phyloP scores from a whole-genome alignment of 2,329 filamentous ascomycete genomes.

The Ophiostoma ulmi region DNA sequence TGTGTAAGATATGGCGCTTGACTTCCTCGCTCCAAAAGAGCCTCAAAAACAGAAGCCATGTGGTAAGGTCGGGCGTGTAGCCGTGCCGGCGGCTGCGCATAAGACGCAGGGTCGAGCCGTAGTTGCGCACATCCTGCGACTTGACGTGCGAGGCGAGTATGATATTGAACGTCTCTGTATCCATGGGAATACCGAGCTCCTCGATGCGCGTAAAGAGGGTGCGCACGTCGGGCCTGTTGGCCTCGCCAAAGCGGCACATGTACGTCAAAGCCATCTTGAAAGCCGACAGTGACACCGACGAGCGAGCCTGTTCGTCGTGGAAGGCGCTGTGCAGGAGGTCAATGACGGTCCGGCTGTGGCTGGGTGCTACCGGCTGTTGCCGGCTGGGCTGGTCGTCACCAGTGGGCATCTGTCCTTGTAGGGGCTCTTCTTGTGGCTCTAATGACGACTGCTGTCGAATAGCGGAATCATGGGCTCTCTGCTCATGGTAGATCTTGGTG shows the following conservation, averaged over 20 bases:
- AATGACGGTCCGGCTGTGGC: constrained; percentile 38
- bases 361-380: constrained; percentile 9
- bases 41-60: constrained; percentile 47
- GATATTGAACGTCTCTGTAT: constrained; percentile 46
- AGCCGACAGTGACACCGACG: constrained; percentile 37
- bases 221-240: constrained; percentile 30
- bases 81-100: constrained; percentile 39
- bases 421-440: constrained; percentile 21
- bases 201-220: constrained; percentile 38
- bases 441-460: background rate
- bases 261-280: constrained; percentile 44
- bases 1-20: constrained; percentile 42
- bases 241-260: constrained; percentile 34
- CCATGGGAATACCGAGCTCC: constrained; percentile 38
- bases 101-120: constrained; percentile 38
- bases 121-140: constrained; percentile 41
- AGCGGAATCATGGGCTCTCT: background rate
- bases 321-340: constrained; percentile 40
- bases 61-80: constrained; percentile 40
- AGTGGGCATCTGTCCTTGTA: no score
- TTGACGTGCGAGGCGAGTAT: constrained; percentile 41
- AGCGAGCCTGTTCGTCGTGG: constrained; percentile 34
- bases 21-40: constrained; percentile 56
- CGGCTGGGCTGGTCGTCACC: background rate
- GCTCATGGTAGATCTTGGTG: constrained; percentile 35